phyloP scores from a whole-genome alignment of 2,329 filamentous ascomycete genomes.

The Fusarium sarcochroum region DNA sequence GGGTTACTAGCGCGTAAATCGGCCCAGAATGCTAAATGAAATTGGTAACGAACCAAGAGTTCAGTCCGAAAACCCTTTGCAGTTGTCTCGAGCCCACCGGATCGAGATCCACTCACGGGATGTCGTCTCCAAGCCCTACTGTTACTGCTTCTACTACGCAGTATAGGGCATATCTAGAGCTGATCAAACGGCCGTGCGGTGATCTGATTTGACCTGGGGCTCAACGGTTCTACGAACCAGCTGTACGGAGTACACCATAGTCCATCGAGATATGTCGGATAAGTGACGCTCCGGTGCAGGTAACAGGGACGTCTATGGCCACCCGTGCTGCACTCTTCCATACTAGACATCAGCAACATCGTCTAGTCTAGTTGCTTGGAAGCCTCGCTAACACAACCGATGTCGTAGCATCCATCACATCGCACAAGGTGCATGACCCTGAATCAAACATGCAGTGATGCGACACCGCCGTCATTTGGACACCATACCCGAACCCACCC shows the following conservation, averaged over 20 bases:
- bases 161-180: conserved; percentile 3
- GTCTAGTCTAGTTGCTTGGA: neutral
- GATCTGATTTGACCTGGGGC: conserved; percentile 8
- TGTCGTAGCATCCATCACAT: conserved; percentile 9
- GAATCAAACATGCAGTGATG: conserved; percentile 6
- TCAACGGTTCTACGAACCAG: conserved; percentile 3
- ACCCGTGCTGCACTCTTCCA: neutral
- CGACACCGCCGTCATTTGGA: conserved; percentile 13
- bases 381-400: conserved; percentile 1
- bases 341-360: neutral
- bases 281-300: conserved; percentile 7
- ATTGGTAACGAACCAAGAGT: neutral
- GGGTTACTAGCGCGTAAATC: conserved; percentile 10
- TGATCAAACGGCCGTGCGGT: neutral
- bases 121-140: neutral
- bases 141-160: neutral
- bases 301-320: neutral
- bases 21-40: neutral
- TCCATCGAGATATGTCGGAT: conserved; percentile 8
- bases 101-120: neutral
- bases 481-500: conserved; percentile 3
- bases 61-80: neutral
- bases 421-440: conserved; percentile 6
- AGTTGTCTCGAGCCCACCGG: neutral
- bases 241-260: conserved; percentile 1